phyloP scores from a whole-genome alignment of 306 rosid species.

The Pueraria montana region DNA sequence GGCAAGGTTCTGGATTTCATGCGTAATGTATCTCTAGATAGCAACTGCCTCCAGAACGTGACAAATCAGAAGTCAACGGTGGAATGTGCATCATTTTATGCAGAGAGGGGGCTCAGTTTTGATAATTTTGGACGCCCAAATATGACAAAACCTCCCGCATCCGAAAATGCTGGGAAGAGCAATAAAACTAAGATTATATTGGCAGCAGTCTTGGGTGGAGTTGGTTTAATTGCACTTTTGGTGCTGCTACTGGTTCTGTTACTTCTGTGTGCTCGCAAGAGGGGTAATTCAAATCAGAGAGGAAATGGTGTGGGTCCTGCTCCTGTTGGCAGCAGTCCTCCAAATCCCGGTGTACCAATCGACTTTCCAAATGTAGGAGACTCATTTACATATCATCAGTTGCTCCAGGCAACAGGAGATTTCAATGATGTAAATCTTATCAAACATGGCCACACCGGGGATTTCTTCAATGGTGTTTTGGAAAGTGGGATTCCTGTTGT shows the following conservation, averaged over 20 bases:
- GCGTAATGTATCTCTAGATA: conserved; percentile 58
- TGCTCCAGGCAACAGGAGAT: conserved; percentile 81
- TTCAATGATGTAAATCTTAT: conserved; percentile 74
- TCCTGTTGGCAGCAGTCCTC: conserved; percentile 59
- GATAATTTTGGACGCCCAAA: conserved; percentile 74
- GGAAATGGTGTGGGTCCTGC: conserved; percentile 71
- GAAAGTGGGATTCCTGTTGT: conserved; percentile 78
- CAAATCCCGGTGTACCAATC: conserved; percentile 59
- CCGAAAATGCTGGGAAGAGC: conserved; percentile 58
- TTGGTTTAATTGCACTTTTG: conserved; percentile 65
- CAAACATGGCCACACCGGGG: conserved; percentile 89
- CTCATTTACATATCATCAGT: conserved; percentile 73
- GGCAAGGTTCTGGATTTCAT: conserved; percentile 65
- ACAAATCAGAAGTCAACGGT: conserved; percentile 62
- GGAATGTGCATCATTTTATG: conserved; percentile 78
- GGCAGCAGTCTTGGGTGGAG: conserved; percentile 82
- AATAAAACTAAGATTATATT: conserved; percentile 66
- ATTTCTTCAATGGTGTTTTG: conserved; percentile 77
- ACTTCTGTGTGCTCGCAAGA: conserved; percentile 55
- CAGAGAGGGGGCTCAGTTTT: conserved; percentile 66
- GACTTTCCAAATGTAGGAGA: conserved; percentile 77
- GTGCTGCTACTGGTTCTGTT: conserved; percentile 52
- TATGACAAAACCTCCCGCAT: conserved; percentile 50
- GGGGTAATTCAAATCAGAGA: conserved; percentile 58
- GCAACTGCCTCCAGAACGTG: conserved; percentile 77